phyloP scores from a whole-genome alignment of 306 rosid species.

The Prunus davidiana region DNA sequence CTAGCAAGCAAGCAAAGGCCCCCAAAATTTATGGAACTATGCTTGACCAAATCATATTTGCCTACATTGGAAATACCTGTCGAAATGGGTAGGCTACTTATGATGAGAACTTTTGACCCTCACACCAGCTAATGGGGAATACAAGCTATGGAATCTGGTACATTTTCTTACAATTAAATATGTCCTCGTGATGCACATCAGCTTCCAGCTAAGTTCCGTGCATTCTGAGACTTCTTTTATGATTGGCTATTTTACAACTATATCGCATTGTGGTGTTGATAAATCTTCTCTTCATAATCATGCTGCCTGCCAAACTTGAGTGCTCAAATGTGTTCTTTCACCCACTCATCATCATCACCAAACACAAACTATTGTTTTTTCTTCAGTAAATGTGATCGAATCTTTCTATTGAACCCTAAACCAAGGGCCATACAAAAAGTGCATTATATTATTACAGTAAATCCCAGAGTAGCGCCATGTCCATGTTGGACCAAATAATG shows the following conservation, averaged over 20 bases:
- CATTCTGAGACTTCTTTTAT: neutral
- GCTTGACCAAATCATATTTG: neutral
- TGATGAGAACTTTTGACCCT: neutral
- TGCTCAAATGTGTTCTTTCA: neutral
- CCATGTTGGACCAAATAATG: too few species aligned
- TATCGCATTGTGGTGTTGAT: neutral
- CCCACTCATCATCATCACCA: neutral
- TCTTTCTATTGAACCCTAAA: neutral
- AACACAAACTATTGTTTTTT: neutral
- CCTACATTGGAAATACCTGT: neutral
- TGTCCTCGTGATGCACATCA: neutral
- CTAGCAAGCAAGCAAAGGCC: neutral
- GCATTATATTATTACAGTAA: neutral
- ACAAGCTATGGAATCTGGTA: neutral
- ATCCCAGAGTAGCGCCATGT: too few species aligned
- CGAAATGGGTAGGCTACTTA: neutral
- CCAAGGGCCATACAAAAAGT: neutral
- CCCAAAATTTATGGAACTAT: neutral
- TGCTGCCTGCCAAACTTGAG: slow-evolving; percentile 43
- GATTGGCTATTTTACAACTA: neutral
- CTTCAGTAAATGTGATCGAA: neutral
- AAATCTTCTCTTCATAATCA: slow-evolving; percentile 22
- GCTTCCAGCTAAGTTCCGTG: neutral
- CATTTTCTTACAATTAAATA: neutral
- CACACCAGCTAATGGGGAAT: neutral